Evolutionary conservation across 768 basidiomycete genomes (phyloP), one percentile per base, ranked within the genome.

Genomic region (Kondoa subrosea): DNA sequence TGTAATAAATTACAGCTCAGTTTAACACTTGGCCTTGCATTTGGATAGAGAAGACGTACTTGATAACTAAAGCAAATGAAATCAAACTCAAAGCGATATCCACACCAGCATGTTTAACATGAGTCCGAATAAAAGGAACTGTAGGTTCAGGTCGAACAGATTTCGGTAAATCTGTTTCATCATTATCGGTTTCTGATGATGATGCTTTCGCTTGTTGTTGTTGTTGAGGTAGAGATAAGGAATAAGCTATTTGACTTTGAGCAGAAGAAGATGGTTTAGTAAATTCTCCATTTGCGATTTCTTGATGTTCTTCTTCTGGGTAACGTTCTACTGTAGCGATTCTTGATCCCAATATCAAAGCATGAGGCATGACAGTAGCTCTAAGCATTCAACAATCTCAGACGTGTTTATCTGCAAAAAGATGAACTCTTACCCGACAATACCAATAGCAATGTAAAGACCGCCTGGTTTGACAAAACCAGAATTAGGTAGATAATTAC

Each of bases 11-110:
- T 29, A 71, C 70, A 34, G 66, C 58, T 25, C 66, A 33, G 3
- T 57, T 30, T 27, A 58, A 34, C n/a, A 33, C 3, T 34, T 57
- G 57, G 21, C 64, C 40, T 32, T 8, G 15, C 61, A 14, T n/a
- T 15, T 32, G 29, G 3, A 8, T 29, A n/a, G 29, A 4, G 58
- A 12, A 26, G 25, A 17, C 61, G 4, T 89, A 83, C 76, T 96
- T 96, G 76, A 93, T 91, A 30, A 89, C 78, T 21, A 93, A 84
- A 0, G 92, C 91, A 74, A 93, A 85, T 0, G 88, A 87, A 32
- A 93, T 80, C 56, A 96, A 78, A 15, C 79, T 79, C 3, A 77
- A 66, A 25, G 84, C 81, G 16, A 91, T 79, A 73, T 92, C 87
- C 65, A 83, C 77, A 72, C 82, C 81, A 0, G 82, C 83, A 68